phyloP scores from a whole-genome alignment of 352 stramenopile species.

The Phytophthora gonapodyides region DNA sequence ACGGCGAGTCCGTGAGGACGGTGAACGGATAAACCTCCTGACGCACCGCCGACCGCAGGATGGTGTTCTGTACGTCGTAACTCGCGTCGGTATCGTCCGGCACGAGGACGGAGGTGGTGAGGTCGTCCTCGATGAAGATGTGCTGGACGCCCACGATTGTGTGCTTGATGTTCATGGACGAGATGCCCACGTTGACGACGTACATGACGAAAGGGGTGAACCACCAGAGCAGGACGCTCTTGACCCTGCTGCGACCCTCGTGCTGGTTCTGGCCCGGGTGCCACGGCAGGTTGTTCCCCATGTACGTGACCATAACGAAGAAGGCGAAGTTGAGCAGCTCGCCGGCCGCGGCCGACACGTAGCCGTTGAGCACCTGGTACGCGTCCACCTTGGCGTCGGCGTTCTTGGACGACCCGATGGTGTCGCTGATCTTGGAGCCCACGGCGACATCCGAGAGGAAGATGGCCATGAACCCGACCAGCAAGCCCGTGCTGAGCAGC shows the following conservation, averaged over 20 bases:
- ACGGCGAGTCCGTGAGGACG: conserved; percentile 35
- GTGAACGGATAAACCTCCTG: conserved; percentile 36
- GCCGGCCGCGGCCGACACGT: conserved; percentile 33
- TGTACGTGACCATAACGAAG: conserved; percentile 42
- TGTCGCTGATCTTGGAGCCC: too few species aligned
- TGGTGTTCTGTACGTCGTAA: conserved; percentile 46
- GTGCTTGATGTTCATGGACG: conserved; percentile 44
- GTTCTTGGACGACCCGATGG: too few species aligned
- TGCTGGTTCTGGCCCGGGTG: conserved; percentile 32
- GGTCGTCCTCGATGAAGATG: conserved; percentile 39
- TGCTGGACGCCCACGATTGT: conserved; percentile 35
- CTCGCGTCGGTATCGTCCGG: conserved; percentile 3
- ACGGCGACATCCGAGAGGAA: too few species aligned
- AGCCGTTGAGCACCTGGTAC: conserved; percentile 47
- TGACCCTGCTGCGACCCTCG: conserved; percentile 29
- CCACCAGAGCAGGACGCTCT: conserved; percentile 32
- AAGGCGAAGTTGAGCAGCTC: conserved; percentile 36
- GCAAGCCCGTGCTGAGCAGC: too few species aligned
- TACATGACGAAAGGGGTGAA: conserved; percentile 45
- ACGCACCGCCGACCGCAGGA: conserved; percentile 37
- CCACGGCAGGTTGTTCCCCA: conserved; percentile 47
- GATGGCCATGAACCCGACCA: too few species aligned
- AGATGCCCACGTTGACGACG: conserved; percentile 46
- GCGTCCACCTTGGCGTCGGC: conserved; percentile 38
- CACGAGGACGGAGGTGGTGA: conserved; percentile 12